These are phyloP conservation scores for Coemansia sp. DNA, from an alignment of 192 early-diverging fungal genomes.

Conservation along the genomic window DNA sequence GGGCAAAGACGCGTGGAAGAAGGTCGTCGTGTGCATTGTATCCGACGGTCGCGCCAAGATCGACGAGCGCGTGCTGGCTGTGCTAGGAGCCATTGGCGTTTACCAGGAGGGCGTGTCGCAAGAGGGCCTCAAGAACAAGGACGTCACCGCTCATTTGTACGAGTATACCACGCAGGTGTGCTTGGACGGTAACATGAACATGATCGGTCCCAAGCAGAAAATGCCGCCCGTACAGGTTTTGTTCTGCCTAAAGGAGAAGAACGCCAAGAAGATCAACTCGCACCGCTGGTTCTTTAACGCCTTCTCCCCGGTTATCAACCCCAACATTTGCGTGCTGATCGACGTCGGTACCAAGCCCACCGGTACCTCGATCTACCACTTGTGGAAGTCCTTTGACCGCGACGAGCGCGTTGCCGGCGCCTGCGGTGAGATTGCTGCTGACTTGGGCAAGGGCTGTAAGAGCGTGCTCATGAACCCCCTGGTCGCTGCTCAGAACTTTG, in stretches of 20 bases:
- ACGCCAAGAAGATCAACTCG: slow-evolving; percentile 93
- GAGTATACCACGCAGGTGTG: slow-evolving; percentile 86
- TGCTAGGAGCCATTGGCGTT: slow-evolving; percentile 80
- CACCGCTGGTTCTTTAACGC: slow-evolving; percentile 98
- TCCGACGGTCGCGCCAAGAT: slow-evolving; percentile 87
- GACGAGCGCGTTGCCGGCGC: slow-evolving; percentile 85
- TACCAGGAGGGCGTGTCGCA: slow-evolving; percentile 75
- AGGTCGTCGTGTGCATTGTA: slow-evolving; percentile 91
- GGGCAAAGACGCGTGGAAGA: slow-evolving; percentile 88
- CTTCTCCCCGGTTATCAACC: slow-evolving; percentile 78
- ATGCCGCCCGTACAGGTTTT: slow-evolving; percentile 86
- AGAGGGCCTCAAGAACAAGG: slow-evolving; percentile 67
- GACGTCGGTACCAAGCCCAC: slow-evolving; percentile 93
- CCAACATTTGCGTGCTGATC: slow-evolving; percentile 87
- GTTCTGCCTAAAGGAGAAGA: slow-evolving; percentile 93
- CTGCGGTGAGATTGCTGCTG: slow-evolving; percentile 92
- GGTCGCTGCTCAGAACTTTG: slow-evolving; percentile 96
- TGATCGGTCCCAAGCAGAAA: slow-evolving; percentile 68
- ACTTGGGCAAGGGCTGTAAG: slow-evolving; percentile 72
- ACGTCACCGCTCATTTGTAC: slow-evolving; percentile 83
- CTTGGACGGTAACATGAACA: slow-evolving; percentile 66
- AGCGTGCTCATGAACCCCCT: slow-evolving; percentile 79
- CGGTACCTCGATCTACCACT: slow-evolving; percentile 82
- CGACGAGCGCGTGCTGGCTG: slow-evolving; percentile 73
- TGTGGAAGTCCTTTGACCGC: slow-evolving; percentile 92